These are phyloP conservation scores for Pleurotus sapidus DNA, from an alignment of 768 basidiomycete species.

Conservation along the genomic window DNA sequence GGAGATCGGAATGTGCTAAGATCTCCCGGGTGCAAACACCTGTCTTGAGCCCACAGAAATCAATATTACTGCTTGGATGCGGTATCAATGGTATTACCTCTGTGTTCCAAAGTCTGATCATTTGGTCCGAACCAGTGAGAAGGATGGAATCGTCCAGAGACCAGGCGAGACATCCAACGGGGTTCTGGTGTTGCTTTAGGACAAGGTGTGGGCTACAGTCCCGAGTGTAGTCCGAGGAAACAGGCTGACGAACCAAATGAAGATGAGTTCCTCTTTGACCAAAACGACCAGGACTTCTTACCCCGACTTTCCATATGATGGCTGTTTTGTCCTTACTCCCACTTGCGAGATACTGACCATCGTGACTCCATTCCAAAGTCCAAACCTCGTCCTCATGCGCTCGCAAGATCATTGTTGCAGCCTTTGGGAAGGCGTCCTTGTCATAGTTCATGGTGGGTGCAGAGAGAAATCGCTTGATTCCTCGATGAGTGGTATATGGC, in stretches of 20 bases:
- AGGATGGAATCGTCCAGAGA: slow-evolving; percentile 85
- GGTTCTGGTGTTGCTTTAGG: slow-evolving; percentile 73
- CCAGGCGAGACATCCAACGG: slow-evolving; percentile 87
- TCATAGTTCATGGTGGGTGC: slow-evolving; percentile 61
- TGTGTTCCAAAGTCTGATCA: slow-evolving; percentile 87
- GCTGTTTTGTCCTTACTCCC: slow-evolving; percentile 85
- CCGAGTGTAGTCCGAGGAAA: slow-evolving; percentile 45
- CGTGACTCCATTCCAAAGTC: slow-evolving; percentile 94
- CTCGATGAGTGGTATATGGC: no score
- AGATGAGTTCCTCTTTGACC: slow-evolving; percentile 5
- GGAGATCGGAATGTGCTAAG: slow-evolving; percentile 74
- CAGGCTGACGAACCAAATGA: slow-evolving; percentile 31
- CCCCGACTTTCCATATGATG: slow-evolving; percentile 87
- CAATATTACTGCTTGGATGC: background rate
- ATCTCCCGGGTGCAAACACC: slow-evolving; percentile 67
- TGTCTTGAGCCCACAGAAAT: slow-evolving; percentile 44
- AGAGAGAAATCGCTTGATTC: no score
- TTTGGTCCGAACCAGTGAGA: slow-evolving; percentile 77
- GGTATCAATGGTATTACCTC: slow-evolving; percentile 46
- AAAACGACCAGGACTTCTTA: slow-evolving; percentile 33
- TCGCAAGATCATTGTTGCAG: slow-evolving; percentile 80
- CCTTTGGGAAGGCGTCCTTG: slow-evolving; percentile 75
- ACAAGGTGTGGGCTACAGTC: slow-evolving; percentile 59
- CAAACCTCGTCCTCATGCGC: slow-evolving; percentile 94
- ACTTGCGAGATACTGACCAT: slow-evolving; percentile 80